These are phyloP conservation scores for Xylaria sp. DNA, from an alignment of 2,329 filamentous ascomycete genomes.

Conservation along the genomic window DNA sequence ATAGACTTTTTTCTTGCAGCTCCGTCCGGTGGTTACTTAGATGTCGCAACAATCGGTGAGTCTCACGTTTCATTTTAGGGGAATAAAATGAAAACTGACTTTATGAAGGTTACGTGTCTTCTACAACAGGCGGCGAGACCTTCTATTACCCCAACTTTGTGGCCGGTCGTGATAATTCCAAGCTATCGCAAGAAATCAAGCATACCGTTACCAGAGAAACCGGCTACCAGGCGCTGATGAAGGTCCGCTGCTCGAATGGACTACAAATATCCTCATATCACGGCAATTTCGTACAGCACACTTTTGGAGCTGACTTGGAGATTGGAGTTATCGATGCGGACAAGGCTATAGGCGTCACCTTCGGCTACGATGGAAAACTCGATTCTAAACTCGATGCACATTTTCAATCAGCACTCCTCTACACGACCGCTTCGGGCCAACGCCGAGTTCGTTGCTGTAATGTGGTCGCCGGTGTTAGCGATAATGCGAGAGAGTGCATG, in stretches of 20 bases:
- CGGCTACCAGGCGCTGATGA: constrained; percentile 96
- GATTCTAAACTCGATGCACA: constrained; percentile 96
- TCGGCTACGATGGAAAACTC: constrained; percentile 97
- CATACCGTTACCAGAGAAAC: constrained; percentile 90
- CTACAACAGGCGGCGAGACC: constrained; percentile 91
- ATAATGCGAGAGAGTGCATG: constrained; percentile 84
- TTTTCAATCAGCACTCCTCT: constrained; percentile 94
- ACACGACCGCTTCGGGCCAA: constrained; percentile 90
- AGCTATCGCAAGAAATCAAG: constrained; percentile 84
- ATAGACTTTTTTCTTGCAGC: constrained; percentile 95
- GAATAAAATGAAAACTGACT: constrained; percentile 36
- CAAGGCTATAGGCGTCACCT: constrained; percentile 90
- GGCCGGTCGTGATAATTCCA: constrained; percentile 82
- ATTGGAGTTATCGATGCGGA: constrained; percentile 93
- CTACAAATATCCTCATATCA: constrained; percentile 94
- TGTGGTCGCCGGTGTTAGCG: constrained; percentile 89
- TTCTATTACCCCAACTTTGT: constrained; percentile 99
- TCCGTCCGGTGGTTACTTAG: constrained; percentile 88
- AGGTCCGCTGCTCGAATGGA: constrained; percentile 96
- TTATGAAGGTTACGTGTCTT: constrained; percentile 76
- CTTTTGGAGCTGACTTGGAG: constrained; percentile 92
- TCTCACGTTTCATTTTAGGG: constrained; percentile 31
- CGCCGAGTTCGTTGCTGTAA: constrained; percentile 93
- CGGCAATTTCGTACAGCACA: constrained; percentile 96
- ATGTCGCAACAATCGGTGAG: constrained; percentile 89